These are phyloP conservation scores for Amyloporia xantha DNA, from an alignment of 768 basidiomycete genomes.

Conservation along the genomic window DNA sequence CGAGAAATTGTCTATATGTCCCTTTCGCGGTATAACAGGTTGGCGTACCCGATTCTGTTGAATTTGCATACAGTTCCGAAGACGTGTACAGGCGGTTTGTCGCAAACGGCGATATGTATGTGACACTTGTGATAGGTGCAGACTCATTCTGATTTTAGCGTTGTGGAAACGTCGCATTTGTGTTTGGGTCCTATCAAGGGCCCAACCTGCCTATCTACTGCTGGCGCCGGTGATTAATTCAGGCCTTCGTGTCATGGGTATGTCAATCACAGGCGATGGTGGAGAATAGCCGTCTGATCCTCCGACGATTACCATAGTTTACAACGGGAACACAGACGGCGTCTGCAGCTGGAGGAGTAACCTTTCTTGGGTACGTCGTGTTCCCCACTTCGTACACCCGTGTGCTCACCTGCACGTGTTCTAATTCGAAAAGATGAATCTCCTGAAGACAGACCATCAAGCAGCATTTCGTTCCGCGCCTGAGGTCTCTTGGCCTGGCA, in stretches of 20 bases:
- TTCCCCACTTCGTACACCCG: too few species aligned
- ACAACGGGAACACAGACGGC: constrained; percentile 2
- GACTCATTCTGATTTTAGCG: neutral
- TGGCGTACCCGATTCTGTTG: neutral
- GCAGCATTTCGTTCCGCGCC: neutral
- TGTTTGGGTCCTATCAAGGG: neutral
- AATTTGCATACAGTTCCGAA: neutral
- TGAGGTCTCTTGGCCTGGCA: neutral
- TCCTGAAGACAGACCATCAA: neutral
- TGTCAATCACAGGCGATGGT: too few species aligned
- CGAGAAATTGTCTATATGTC: neutral
- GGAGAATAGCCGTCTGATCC: too few species aligned
- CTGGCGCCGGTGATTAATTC: neutral
- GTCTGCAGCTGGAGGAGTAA: constrained; percentile 2
- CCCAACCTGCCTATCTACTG: neutral
- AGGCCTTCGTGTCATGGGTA: constrained; percentile 2
- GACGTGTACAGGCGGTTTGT: neutral
- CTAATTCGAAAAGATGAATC: neutral
- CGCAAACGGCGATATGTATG: constrained; percentile 1
- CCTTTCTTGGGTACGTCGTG: neutral
- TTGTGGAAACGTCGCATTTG: neutral
- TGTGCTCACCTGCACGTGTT: neutral
- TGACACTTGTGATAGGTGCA: neutral
- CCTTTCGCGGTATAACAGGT: neutral
- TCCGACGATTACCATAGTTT: neutral